Conservation (phyloP, 176 grass and related monocot genomes). For the Eragrostis curvula region DNA sequence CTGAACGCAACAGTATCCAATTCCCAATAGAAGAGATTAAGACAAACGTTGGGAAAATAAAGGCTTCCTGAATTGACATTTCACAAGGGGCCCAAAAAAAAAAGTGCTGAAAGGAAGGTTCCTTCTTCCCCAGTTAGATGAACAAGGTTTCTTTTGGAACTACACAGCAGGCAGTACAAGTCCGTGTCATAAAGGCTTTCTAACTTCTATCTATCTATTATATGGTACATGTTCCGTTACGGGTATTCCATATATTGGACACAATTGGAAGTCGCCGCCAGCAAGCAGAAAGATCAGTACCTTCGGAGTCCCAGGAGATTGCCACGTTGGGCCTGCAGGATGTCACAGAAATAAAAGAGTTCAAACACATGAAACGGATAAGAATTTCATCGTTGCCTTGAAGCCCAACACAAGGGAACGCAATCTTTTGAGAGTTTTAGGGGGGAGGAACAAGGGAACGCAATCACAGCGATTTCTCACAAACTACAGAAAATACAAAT, state of each 20-base stretch:
- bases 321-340: slow-evolving; percentile 38
- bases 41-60: not conserved
- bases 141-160: not conserved
- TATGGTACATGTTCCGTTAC: not conserved
- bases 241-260: not conserved
- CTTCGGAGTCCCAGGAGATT: slow-evolving; percentile 46
- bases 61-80: not conserved
- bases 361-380: not conserved
- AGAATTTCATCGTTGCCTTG: not conserved
- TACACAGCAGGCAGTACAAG: not conserved
- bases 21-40: not conserved
- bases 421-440: too few species aligned
- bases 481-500: not conserved
- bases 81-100: not conserved
- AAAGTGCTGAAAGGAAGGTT: not conserved
- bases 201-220: not conserved
- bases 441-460: not conserved
- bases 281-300: slow-evolving; percentile 26
- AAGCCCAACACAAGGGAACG: not conserved
- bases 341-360: slow-evolving; percentile 10
- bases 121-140: not conserved
- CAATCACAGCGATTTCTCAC: not conserved
- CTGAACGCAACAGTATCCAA: not conserved
- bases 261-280: not conserved
- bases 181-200: not conserved